These are phyloP conservation scores for Clohesyomyces aquaticus DNA, from an alignment of 495 filamentous ascomycete species.

Conservation along the genomic window DNA sequence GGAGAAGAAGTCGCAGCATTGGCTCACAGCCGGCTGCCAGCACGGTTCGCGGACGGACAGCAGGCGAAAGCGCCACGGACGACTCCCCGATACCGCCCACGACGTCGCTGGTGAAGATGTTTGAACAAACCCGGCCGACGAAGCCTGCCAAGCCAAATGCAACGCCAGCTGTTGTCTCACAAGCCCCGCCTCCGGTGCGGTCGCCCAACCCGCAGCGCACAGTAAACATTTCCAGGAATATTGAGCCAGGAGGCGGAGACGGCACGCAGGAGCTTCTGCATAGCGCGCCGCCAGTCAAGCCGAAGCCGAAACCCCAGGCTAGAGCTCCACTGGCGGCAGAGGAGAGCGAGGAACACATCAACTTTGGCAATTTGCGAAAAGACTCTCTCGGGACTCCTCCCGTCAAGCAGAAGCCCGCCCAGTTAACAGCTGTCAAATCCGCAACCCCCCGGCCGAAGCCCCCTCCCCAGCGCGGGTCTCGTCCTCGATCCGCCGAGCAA, in stretches of 20 bases:
- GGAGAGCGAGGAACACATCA: constrained; percentile 1
- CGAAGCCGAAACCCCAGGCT: constrained; percentile 27
- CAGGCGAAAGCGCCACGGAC: constrained; percentile 47
- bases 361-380: constrained; percentile 15
- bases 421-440: constrained; percentile 19
- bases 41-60: constrained; percentile 2
- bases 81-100: constrained; percentile 59
- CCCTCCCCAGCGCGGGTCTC: constrained; percentile 10
- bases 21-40: constrained; percentile 14
- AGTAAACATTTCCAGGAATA: constrained; percentile 17
- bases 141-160: constrained; percentile 5
- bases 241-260: background rate
- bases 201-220: constrained; percentile 36
- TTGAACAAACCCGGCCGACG: constrained; percentile 52
- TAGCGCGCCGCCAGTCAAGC: constrained; percentile 12
- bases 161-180: constrained; percentile 5
- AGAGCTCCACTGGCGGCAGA: background rate
- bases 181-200: constrained; percentile 38
- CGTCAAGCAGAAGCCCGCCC: constrained; percentile 20
- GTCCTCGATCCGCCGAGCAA: constrained; percentile 17
- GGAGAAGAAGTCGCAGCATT: constrained; percentile 9
- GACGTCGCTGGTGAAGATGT: constrained; percentile 62
- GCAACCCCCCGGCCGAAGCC: constrained; percentile 11
- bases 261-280: background rate
- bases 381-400: constrained; percentile 24